These are phyloP conservation scores for Lecanicillium sp. DNA, from an alignment of 2,329 filamentous ascomycete species.

Conservation along the genomic window DNA sequence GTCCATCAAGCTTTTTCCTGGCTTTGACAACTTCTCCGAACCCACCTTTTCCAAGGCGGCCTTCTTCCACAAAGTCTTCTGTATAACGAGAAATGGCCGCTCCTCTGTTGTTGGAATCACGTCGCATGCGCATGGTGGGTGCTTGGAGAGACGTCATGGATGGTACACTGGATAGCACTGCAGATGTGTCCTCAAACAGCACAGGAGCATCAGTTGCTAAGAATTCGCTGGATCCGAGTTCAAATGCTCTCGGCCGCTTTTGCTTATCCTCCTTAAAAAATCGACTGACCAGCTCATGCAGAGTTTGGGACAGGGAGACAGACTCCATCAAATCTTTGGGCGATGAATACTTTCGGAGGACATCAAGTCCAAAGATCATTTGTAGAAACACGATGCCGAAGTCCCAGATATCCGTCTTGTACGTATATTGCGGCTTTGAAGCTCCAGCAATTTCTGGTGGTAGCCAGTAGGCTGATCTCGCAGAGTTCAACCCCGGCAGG, in stretches of 20 bases:
- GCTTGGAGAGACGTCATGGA: constrained; percentile 32
- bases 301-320: constrained; percentile 61
- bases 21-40: constrained; percentile 97
- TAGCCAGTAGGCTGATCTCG: constrained; percentile 74
- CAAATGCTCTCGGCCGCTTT: constrained; percentile 76
- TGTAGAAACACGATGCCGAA: constrained; percentile 86
- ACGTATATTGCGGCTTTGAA: constrained; percentile 54
- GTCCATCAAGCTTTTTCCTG: constrained; percentile 85
- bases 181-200: constrained; percentile 36
- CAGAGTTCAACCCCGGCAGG: constrained; percentile 45
- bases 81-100: constrained; percentile 63
- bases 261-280: constrained; percentile 81
- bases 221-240: constrained; percentile 57
- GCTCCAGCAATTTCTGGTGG: constrained; percentile 65
- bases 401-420: constrained; percentile 91
- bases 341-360: constrained; percentile 69
- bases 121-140: constrained; percentile 42
- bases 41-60: constrained; percentile 81
- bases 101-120: constrained; percentile 52
- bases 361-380: constrained; percentile 82
- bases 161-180: constrained; percentile 31
- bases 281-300: constrained; percentile 72
- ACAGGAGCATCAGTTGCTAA: constrained; percentile 56
- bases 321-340: constrained; percentile 66
- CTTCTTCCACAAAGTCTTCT: constrained; percentile 86